These are phyloP conservation scores for Blastobotrys ciferrii DNA, from an alignment of 1,139 yeast genomes.

Conservation along the genomic window DNA sequence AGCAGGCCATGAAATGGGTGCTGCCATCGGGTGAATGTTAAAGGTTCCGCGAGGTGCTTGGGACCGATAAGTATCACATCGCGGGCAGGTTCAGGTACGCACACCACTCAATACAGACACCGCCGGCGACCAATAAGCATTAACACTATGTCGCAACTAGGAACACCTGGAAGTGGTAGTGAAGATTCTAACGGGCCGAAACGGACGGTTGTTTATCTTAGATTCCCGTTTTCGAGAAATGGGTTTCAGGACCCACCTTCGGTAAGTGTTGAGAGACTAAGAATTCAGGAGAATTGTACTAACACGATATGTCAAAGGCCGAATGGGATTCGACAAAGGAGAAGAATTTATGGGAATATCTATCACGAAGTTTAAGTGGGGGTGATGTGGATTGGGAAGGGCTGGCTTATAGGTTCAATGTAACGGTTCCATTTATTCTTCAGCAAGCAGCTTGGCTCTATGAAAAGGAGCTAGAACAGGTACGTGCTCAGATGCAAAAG, in stretches of 20 bases:
- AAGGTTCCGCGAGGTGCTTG: conserved; percentile 3
- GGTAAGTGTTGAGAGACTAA: conserved; percentile 27
- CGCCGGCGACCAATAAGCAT: no score
- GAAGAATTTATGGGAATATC: conserved; percentile 41
- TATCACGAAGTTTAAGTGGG: conserved; percentile 38
- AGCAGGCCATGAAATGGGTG: not conserved
- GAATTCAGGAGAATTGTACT: not conserved
- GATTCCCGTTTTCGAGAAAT: conserved; percentile 42
- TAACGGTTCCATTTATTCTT: conserved; percentile 42
- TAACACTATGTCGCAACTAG: conserved; percentile 1
- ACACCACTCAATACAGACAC: not conserved
- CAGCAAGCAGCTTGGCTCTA: conserved; percentile 50
- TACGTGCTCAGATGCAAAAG: conserved; percentile 39
- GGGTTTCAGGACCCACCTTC: conserved; percentile 43
- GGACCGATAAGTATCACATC: not conserved
- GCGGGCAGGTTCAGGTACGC: not conserved
- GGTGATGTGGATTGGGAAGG: conserved; percentile 42
- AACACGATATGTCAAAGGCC: conserved; percentile 18
- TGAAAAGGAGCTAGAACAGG: conserved; percentile 44
- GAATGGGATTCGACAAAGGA: conserved; percentile 45
- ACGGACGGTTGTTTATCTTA: conserved; percentile 36
- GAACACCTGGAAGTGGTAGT: not conserved
- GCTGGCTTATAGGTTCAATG: conserved; percentile 37
- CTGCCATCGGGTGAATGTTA: not conserved
- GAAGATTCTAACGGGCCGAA: conserved; percentile 3